phyloP scores from a whole-genome alignment of 2,329 filamentous ascomycete genomes.

The Scolecobasidium constrictum region DNA sequence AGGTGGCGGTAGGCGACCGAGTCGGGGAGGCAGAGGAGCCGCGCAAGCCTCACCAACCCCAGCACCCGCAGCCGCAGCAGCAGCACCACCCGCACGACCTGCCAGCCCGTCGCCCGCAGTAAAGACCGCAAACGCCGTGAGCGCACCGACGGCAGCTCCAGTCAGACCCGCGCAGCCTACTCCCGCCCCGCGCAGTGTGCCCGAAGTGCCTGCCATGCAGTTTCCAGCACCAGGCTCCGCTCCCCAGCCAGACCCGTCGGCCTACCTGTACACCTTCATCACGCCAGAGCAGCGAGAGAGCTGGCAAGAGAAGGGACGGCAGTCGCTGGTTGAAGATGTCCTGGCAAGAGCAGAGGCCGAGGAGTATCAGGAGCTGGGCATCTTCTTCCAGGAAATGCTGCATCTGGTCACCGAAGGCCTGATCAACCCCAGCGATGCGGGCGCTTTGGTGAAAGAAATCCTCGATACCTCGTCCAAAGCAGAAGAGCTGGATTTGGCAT shows the following conservation, averaged over 20 bases:
- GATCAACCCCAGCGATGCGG: conserved; percentile 7
- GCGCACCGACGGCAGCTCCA: neutral
- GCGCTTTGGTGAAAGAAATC: conserved; percentile 9
- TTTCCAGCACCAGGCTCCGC: neutral
- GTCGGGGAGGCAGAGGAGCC: conserved; percentile 5
- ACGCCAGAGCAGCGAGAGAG: conserved; percentile 55
- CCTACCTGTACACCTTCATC: conserved; percentile 64
- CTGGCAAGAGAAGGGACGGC: conserved; percentile 60
- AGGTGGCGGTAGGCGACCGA: conserved; percentile 9
- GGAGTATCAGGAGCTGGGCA: conserved; percentile 37
- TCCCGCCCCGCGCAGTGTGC: neutral
- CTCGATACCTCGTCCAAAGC: conserved; percentile 1
- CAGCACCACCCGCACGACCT: too few species aligned
- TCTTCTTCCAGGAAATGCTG: conserved; percentile 9
- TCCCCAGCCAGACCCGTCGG: conserved; percentile 8
- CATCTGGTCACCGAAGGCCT: neutral
- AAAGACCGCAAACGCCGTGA: neutral
- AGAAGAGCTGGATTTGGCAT: conserved; percentile 26
- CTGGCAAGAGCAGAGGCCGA: conserved; percentile 54
- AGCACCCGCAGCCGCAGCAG: neutral
- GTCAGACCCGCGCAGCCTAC: neutral
- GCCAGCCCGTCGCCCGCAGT: neutral
- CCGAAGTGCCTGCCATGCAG: neutral
- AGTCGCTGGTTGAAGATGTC: conserved; percentile 56
- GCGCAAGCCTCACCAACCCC: neutral